Evolutionary conservation across 2,329 filamentous ascomycete species (phyloP).

Genomic region (Aspergillus quadrilineatus): DNA sequence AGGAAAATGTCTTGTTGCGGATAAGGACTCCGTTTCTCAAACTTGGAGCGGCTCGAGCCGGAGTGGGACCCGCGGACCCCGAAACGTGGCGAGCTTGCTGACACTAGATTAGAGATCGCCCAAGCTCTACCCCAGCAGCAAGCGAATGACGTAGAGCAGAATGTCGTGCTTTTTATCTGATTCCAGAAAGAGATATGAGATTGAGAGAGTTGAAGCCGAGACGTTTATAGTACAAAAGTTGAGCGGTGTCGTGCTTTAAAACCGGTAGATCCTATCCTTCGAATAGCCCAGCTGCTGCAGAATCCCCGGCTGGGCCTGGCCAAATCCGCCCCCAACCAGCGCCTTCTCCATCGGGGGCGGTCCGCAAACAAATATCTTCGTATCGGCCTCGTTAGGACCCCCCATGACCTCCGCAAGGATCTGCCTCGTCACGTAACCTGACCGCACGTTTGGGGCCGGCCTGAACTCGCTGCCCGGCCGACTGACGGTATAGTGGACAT

Average conservation of each 20-base stretch:
- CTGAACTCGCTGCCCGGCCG: constrained; percentile 38
- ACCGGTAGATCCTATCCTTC: constrained; percentile 9
- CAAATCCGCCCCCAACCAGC: constrained; percentile 26
- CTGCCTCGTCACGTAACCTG: constrained; percentile 59
- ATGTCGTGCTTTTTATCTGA: background rate
- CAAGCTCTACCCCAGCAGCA: no score
- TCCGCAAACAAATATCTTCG: constrained; percentile 67
- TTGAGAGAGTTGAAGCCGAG: background rate
- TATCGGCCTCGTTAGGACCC: constrained; percentile 39
- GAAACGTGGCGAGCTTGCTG: background rate
- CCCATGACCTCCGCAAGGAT: constrained; percentile 54
- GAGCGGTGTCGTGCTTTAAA: background rate
- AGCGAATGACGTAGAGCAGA: no score
- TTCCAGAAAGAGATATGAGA: background rate
- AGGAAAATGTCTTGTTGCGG: background rate
- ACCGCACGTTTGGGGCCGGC: constrained; percentile 35
- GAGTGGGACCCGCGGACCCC: background rate
- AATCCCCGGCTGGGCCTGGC: constrained; percentile 46
- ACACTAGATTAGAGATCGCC: no score
- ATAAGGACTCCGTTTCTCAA: background rate
- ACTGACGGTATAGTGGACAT: constrained; percentile 59
- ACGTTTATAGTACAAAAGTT: background rate
- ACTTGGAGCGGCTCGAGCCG: background rate
- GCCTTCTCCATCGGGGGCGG: constrained; percentile 64
- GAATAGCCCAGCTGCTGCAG: constrained; percentile 8